Base-by-base conservation (phyloP, 768 basidiomycete genomes). In the Russula brevipes region DNA sequence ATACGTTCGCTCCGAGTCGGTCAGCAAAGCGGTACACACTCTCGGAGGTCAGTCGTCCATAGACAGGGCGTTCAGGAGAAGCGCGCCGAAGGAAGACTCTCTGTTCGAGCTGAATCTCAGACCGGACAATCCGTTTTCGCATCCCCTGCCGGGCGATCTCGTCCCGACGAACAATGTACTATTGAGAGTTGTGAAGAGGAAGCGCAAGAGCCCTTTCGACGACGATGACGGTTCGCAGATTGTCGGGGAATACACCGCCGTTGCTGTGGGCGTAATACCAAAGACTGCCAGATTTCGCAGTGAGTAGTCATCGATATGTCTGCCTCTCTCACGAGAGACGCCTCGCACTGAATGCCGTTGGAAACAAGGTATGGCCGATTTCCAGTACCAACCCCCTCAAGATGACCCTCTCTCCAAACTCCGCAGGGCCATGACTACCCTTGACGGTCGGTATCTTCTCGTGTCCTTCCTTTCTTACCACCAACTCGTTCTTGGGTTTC, bases 211-310 rank as follows among this genome's bases (percentile, higher is more conserved):
- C 57, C 73, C 59, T 47, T 65, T 66, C 14, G 11, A 12, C 41
- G 64, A 62, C 41, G 67, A 46, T 33, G 11, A 59, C 69, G 60
- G 50, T 71, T 56, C 49, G 69, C 35, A 59, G 59, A n/a, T 72
- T 5, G 45, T 80, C 17, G 91, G 91, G 12, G 86, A 94, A 70
- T 96, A 88, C 73, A 87, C 81, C 1, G 80, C 85, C 14, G 82
- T 89, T 61, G 81, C 88, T 0, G 73, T 91, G 8, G 96, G 95
- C 0, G 74, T 86, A 12, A 79, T 89, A n/a, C 78, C 84, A 0
- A 93, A 89, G 76, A 91, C 93, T 4, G 88, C 85, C 56, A 81
- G 96, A 57, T 98, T 98, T 76, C 82, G 95, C 75, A 88, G 96
- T 95, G 70, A 75, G 88, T 44, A 55, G 17, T 41, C 30, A 42